Percentiles rank a stretch among this genome's conserved stretches.
Conservation (phyloP, 2,329 filamentous ascomycete genomes). For the Aspergillus quadrilineatus region DNA sequence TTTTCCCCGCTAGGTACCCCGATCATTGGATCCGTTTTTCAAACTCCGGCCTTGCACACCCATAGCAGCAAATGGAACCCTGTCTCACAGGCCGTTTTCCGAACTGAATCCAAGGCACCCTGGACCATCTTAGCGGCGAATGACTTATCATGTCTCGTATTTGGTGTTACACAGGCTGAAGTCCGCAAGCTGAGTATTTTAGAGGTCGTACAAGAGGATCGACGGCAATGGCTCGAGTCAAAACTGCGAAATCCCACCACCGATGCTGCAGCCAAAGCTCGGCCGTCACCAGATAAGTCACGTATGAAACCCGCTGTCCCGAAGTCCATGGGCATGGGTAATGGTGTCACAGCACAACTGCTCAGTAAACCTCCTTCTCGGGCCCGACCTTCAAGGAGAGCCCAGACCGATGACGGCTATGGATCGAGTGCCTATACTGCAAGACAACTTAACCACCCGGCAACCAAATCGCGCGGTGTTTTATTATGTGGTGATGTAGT, state of each 20-base stretch:
- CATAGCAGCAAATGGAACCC: constrained; percentile 89
- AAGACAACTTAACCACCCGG: constrained; percentile 65
- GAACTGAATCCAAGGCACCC: constrained; percentile 83
- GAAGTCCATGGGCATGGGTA: constrained; percentile 63
- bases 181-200: constrained; percentile 92
- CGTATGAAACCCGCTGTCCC: constrained; percentile 38
- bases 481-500: constrained; percentile 96
- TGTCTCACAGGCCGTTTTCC: constrained; percentile 93
- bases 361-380: constrained; percentile 75
- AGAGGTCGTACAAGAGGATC: constrained; percentile 88
- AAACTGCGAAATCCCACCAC: constrained; percentile 69
- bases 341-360: constrained; percentile 82
- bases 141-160: constrained; percentile 93
- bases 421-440: constrained; percentile 46
- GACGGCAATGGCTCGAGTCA: constrained; percentile 82
- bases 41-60: constrained; percentile 66
- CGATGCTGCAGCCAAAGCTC: constrained; percentile 43
- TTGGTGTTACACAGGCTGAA: constrained; percentile 96
- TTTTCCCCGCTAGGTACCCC: constrained; percentile 38
- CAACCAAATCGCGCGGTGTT: constrained; percentile 80
- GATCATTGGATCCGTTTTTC: constrained; percentile 39
- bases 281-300: constrained; percentile 34
- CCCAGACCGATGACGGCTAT: constrained; percentile 61
- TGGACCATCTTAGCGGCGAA: constrained; percentile 98
- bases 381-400: constrained; percentile 45